phyloP scores from a whole-genome alignment of 164 flowering plant genomes.

The Houttuynia cordata region DNA sequence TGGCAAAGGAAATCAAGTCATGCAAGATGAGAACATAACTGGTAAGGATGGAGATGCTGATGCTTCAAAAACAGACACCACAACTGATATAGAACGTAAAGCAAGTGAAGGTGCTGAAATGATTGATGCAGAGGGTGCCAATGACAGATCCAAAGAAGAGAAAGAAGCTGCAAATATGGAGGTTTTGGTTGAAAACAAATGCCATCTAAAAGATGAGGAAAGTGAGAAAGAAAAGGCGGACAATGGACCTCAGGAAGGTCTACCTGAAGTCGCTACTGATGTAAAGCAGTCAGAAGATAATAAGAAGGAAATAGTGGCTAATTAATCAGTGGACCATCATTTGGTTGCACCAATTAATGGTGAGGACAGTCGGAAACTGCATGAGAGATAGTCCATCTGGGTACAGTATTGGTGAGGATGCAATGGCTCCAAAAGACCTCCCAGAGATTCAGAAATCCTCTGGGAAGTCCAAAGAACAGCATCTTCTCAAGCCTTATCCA shows the following conservation, averaged over 20 bases:
- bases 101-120: constrained; percentile 15
- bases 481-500: constrained; percentile 15
- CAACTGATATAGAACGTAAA: constrained; percentile 8
- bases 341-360: no score
- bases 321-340: neutral
- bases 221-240: neutral
- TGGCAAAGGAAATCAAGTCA: neutral
- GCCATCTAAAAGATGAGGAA: no score
- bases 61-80: constrained; percentile 6
- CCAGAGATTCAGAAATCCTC: neutral
- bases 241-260: neutral
- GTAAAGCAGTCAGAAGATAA: constrained; percentile 3
- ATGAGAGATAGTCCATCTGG: neutral
- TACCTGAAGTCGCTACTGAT: neutral
- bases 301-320: constrained; percentile 5
- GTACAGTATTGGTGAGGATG: constrained; percentile 4
- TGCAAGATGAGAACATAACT: neutral
- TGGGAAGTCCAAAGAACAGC: constrained; percentile 6
- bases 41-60: constrained; percentile 2
- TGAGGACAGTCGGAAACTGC: no score
- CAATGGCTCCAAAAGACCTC: constrained; percentile 3
- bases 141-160: constrained; percentile 3
- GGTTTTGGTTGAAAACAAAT: no score
- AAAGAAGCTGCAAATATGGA: neutral
- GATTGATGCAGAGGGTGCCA: constrained; percentile 11